Percentiles rank a stretch among this genome's conserved stretches.
Conservation (phyloP, 441 rosid species). For the Metrosideros polymorpha region DNA sequence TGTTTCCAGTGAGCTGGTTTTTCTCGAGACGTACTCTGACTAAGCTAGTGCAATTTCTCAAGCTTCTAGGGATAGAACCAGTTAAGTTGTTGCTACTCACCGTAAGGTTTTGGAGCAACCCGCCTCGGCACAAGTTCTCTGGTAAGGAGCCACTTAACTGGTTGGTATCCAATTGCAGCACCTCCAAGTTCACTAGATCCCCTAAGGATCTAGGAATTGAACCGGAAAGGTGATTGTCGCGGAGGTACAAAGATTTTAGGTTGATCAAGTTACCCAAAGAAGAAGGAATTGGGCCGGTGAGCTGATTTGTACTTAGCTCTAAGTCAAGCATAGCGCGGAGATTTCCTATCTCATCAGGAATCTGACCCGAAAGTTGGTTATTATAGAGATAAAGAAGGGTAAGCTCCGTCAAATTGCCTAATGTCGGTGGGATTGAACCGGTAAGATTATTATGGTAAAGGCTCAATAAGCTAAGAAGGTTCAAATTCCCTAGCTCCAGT, state of each 20-base stretch:
- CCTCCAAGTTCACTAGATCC: neutral
- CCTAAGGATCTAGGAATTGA: neutral
- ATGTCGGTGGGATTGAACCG: neutral
- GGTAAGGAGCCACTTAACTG: neutral
- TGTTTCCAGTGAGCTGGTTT: neutral
- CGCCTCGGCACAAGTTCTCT: neutral
- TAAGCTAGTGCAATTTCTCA: neutral
- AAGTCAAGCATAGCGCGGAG: neutral
- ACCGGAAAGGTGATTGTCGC: neutral
- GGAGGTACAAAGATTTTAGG: neutral
- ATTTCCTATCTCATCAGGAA: neutral
- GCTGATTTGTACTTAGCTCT: neutral
- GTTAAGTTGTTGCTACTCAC: neutral
- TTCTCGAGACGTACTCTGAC: neutral
- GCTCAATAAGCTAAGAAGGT: neutral
- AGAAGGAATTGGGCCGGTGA: neutral
- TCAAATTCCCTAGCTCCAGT: conserved; percentile 17
- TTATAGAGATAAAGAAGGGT: neutral
- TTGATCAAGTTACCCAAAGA: neutral
- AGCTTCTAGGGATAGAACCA: neutral
- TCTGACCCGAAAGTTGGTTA: neutral
- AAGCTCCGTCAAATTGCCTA: neutral
- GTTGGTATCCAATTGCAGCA: neutral
- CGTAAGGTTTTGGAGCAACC: neutral
- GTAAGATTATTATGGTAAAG: neutral